Percentiles rank a stretch among this genome's conserved stretches.
Conservation (phyloP, 495 filamentous ascomycete species). For the Tetracladium marchalianum region DNA sequence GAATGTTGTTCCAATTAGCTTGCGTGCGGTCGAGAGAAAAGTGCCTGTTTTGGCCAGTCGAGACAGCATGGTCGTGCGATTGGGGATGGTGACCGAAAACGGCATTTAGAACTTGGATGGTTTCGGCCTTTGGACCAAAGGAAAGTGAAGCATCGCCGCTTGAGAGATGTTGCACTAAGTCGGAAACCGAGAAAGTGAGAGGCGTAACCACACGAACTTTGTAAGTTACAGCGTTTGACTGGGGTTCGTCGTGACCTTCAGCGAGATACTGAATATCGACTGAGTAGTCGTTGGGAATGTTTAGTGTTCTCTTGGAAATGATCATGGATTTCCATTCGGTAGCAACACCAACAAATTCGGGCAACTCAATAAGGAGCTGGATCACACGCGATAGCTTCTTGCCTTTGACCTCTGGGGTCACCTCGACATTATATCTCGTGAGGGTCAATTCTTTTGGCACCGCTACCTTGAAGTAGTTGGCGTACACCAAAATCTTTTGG, state of each 20-base stretch:
- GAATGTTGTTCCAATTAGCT: slow-evolving; percentile 7
- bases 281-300: slow-evolving; percentile 10
- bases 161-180: slow-evolving; percentile 43
- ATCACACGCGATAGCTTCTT: slow-evolving; percentile 40
- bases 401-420: slow-evolving; percentile 23
- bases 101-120: slow-evolving; percentile 38
- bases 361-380: slow-evolving; percentile 35
- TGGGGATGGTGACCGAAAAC: slow-evolving; percentile 35
- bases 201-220: slow-evolving; percentile 29
- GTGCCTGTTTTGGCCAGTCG: slow-evolving; percentile 29
- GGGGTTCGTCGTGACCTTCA: slow-evolving; percentile 24
- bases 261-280: slow-evolving; percentile 24
- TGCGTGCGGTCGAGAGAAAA: slow-evolving; percentile 26
- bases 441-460: slow-evolving; percentile 24
- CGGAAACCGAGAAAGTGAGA: slow-evolving; percentile 33
- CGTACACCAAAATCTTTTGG: slow-evolving; percentile 31
- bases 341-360: slow-evolving; percentile 31
- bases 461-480: slow-evolving; percentile 41
- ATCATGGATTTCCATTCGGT: slow-evolving; percentile 41
- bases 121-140: slow-evolving; percentile 25
- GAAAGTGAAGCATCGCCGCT: slow-evolving; percentile 29
- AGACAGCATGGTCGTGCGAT: slow-evolving; percentile 8
- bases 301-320: slow-evolving; percentile 27
- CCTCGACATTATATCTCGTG: slow-evolving; percentile 34
- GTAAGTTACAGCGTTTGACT: slow-evolving; percentile 27